Conservation (phyloP, 1,284 basidiomycete genomes). For the Termitomyces sp. region DNA sequence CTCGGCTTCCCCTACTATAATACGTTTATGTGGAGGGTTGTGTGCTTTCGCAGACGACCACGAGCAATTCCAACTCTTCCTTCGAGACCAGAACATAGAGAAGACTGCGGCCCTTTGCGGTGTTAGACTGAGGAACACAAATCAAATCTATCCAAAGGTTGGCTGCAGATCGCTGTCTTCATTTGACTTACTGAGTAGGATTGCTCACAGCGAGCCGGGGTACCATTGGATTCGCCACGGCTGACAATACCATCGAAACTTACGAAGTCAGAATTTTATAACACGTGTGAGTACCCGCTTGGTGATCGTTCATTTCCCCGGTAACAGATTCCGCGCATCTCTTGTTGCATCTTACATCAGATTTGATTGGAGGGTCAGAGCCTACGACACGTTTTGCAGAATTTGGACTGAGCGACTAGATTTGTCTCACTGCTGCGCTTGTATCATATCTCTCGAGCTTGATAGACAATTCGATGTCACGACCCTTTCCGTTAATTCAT, state of each 20-base stretch:
- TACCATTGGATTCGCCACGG: background rate
- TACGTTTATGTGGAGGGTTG: conserved; percentile 2
- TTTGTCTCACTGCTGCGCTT: background rate
- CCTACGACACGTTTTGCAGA: conserved; percentile 11
- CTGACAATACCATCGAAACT: conserved; percentile 5
- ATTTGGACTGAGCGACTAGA: conserved; percentile 4
- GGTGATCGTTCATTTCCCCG: background rate
- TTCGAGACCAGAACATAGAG: conserved; percentile 1
- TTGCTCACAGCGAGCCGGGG: conserved; percentile 8
- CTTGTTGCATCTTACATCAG: background rate
- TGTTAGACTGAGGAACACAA: conserved; percentile 8
- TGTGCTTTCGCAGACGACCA: conserved; percentile 8
- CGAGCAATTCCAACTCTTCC: conserved; percentile 8
- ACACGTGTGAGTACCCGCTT: conserved; percentile 5
- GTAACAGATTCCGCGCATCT: background rate
- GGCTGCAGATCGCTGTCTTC: background rate
- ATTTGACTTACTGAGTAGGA: background rate
- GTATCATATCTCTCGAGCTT: background rate
- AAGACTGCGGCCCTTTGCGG: conserved; percentile 1
- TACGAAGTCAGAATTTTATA: conserved; percentile 8
- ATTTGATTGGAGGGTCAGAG: conserved; percentile 9
- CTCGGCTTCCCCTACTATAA: background rate
- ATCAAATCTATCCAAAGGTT: conserved; percentile 12
- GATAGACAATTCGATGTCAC: background rate
- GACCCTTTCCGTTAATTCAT: background rate